Conservation (phyloP, 2,329 filamentous ascomycete genomes). For the Colletotrichum aenigma region DNA sequence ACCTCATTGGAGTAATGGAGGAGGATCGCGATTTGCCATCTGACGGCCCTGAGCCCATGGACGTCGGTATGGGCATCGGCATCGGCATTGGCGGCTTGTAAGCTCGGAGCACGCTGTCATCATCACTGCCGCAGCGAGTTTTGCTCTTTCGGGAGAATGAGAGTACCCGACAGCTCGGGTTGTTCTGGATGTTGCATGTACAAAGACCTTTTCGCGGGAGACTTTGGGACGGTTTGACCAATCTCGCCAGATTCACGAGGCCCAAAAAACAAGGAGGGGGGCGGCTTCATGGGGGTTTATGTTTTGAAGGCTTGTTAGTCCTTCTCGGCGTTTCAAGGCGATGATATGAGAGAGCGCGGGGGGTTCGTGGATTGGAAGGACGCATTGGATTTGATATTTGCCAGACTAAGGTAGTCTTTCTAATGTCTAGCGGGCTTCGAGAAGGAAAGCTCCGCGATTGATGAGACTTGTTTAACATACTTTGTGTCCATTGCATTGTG, state of each 20-base stretch:
- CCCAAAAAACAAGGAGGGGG: neutral
- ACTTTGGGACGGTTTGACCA: neutral
- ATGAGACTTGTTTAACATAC: neutral
- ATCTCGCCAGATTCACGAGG: neutral
- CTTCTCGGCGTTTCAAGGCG: neutral
- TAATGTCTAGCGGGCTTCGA: neutral
- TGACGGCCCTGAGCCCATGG: slow-evolving; percentile 31
- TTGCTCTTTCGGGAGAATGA: neutral
- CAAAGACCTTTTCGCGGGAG: neutral
- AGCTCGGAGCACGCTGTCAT: neutral
- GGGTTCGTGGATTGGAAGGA: neutral
- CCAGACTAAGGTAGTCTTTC: neutral
- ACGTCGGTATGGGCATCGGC: slow-evolving; percentile 24
- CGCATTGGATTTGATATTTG: neutral
- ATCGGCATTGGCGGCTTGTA: slow-evolving; percentile 15
- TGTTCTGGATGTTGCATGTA: neutral
- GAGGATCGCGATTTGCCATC: slow-evolving; percentile 58
- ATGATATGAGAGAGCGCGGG: neutral
- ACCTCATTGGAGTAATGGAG: slow-evolving; percentile 67
- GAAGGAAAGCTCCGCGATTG: neutral
- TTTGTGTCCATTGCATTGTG: neutral
- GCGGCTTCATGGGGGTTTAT: neutral
- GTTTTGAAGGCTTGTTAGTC: neutral
- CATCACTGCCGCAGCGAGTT: neutral
- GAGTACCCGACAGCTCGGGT: neutral